Percentiles rank a stretch among this genome's conserved stretches.
Evolutionary conservation across 2,329 filamentous ascomycete species (phyloP).

Genomic region (Fusarium nurragi): DNA sequence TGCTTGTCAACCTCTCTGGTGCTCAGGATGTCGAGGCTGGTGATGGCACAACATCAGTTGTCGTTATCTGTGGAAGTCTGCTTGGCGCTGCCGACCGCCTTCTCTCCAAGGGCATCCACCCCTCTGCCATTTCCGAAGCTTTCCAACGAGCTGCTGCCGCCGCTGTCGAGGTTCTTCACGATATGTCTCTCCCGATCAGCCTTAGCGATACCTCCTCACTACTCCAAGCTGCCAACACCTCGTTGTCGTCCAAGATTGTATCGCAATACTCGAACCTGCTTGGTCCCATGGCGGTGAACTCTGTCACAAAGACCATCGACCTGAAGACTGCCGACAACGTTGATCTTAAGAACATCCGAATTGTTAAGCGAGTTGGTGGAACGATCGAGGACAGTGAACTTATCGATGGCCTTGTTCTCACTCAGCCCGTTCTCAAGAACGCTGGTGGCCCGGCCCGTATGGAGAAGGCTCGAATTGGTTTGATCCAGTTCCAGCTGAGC

Average conservation of each 20-base stretch:
- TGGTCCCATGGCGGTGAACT: conserved; percentile 97
- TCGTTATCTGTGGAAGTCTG: conserved; percentile 95
- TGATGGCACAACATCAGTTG: conserved; percentile 97
- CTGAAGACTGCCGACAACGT: conserved; percentile 96
- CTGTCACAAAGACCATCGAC: conserved; percentile 95
- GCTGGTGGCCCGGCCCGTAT: conserved; percentile 90
- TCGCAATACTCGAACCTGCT: conserved; percentile 95
- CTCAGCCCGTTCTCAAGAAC: conserved; percentile 92
- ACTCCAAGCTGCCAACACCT: conserved; percentile 95
- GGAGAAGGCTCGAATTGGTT: conserved; percentile 95
- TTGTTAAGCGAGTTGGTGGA: conserved; percentile 96
- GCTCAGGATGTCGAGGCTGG: conserved; percentile 98
- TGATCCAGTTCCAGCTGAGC: conserved; percentile 98
- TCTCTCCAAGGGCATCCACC: conserved; percentile 93
- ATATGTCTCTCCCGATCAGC: conserved; percentile 94
- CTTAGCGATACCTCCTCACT: conserved; percentile 88
- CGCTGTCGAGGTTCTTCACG: conserved; percentile 88
- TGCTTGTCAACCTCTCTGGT: conserved; percentile 96
- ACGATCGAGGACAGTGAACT: conserved; percentile 99
- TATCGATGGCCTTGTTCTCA: conserved; percentile 91
- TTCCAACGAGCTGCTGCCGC: conserved; percentile 95
- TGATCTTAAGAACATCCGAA: conserved; percentile 94
- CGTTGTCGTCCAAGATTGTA: conserved; percentile 97
- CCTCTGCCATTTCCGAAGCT: conserved; percentile 95
- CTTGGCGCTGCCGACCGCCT: conserved; percentile 92